Base-by-base conservation (phyloP, 2,329 filamentous ascomycete species). In the Juglanconis oblonga region DNA sequence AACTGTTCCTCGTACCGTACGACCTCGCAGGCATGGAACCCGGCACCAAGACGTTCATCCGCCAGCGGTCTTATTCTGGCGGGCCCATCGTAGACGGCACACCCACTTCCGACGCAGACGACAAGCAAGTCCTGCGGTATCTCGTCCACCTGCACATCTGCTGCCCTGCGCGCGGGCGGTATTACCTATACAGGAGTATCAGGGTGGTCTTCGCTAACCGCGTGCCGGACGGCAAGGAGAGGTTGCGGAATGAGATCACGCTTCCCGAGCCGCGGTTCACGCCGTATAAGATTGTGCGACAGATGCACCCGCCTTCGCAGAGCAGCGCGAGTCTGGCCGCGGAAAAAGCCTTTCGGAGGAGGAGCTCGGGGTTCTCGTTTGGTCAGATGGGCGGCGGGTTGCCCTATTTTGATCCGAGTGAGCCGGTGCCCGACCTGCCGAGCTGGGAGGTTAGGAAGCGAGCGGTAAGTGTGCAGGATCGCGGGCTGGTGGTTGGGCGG, bases 141-240 rank as follows among this genome's bases (percentile, higher is more conserved):
- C 81, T 99, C 17, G 87, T 97, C 57, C 95, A 99, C 70, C 71
- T 99, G 54, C 92, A 98, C 71, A 95, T 99, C 59, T 98, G 94
- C 74, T 94, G 89, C 68, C 89, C 92, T 1, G 86, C 88, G 0
- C 90, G 88, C 64, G 92, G 91, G 5, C 87, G 93, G 11, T 96
- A 88, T 72, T 98, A 92, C 68, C 79, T 99, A 5, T 95, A 98
- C 77, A 96, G 95, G 68, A 92, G 86, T 67, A 90, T 98, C 61
- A 87, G 95, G 13, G 91, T 98, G 40, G 94, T 99, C 3, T 99
- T 99, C 72, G 95, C 95, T 57, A 98, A 98, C 71, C 87, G 95
- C 32, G 94, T 97, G 0, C 94, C 95, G 0, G 95, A 98, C 67
- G 94, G 92, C 45, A 97, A 97, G 71, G 94, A 98, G 74, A 94